Percentiles rank a stretch among this genome's conserved stretches.
Conservation (phyloP, 108 stramenopile genomes). For the Cyclotella atomus region DNA sequence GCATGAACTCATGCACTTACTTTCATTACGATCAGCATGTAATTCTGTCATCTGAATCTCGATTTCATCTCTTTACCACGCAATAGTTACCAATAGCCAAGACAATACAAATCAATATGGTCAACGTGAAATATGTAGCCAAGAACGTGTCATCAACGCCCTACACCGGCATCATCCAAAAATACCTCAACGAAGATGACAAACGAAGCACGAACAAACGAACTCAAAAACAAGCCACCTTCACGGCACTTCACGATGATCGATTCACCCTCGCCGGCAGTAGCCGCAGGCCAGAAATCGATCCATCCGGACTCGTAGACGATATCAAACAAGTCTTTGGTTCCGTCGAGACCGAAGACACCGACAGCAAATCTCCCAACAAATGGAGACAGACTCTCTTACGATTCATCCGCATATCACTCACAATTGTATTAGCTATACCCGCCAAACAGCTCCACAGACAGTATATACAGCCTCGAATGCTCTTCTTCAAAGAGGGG, state of each 20-base stretch:
- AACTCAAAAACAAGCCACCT: background rate
- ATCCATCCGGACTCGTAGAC: background rate
- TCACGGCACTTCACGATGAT: slow-evolving; percentile 6
- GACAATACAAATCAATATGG: no score
- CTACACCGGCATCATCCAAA: slow-evolving; percentile 35
- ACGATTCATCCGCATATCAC: slow-evolving; percentile 8
- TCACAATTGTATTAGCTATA: background rate
- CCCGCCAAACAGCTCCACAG: background rate
- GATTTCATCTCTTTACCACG: no score
- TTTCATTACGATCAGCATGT: no score
- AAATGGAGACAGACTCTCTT: background rate
- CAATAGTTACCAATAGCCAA: no score
- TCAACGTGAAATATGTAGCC: background rate
- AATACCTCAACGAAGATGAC: slow-evolving; percentile 20
- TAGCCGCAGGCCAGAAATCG: no score
- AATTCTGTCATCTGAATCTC: no score
- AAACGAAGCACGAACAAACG: slow-evolving; percentile 1
- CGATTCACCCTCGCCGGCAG: background rate
- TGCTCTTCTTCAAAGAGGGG: background rate
- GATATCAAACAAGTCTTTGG: background rate
- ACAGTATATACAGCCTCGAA: background rate
- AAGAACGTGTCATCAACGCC: slow-evolving; percentile 16
- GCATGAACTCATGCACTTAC: no score
- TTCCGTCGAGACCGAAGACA: background rate
- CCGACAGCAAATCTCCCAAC: background rate